phyloP scores from a whole-genome alignment of 495 filamentous ascomycete genomes.

The Thermothielavioides terrestris region DNA sequence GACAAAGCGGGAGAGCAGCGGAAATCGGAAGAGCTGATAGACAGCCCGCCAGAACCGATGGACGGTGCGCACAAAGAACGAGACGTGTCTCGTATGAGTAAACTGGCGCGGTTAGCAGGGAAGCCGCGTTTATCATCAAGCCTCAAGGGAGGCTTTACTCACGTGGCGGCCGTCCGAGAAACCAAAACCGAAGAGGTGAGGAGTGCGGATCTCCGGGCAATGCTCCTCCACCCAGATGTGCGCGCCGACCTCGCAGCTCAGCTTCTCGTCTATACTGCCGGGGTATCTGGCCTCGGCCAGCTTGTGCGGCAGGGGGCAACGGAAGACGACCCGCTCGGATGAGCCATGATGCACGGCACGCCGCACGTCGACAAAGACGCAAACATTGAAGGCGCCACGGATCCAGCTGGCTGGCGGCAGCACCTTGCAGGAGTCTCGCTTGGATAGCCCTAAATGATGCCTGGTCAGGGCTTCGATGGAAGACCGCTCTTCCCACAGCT shows the following conservation, averaged over 20 bases:
- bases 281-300: conserved; percentile 25
- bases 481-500: too few relatives aligned
- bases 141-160: neutral
- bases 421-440: too few relatives aligned
- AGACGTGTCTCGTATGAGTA: neutral
- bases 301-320: conserved; percentile 29
- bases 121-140: neutral
- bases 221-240: conserved; percentile 32
- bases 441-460: too few relatives aligned
- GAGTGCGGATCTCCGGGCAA: conserved; percentile 28
- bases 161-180: conserved; percentile 6
- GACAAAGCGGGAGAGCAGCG: neutral
- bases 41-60: neutral
- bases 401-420: too few relatives aligned
- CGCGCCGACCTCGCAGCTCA: conserved; percentile 30
- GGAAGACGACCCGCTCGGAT: conserved; percentile 20
- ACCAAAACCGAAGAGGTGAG: conserved; percentile 29
- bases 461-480: too few relatives aligned
- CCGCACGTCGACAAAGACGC: conserved; percentile 24
- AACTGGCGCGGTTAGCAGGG: neutral
- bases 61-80: neutral
- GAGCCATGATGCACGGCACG: neutral
- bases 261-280: conserved; percentile 33
- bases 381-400: conserved; percentile 37
- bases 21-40: neutral